These are phyloP conservation scores for Naganishia vaughanmartiniae DNA, from an alignment of 768 basidiomycete species.

Conservation along the genomic window DNA sequence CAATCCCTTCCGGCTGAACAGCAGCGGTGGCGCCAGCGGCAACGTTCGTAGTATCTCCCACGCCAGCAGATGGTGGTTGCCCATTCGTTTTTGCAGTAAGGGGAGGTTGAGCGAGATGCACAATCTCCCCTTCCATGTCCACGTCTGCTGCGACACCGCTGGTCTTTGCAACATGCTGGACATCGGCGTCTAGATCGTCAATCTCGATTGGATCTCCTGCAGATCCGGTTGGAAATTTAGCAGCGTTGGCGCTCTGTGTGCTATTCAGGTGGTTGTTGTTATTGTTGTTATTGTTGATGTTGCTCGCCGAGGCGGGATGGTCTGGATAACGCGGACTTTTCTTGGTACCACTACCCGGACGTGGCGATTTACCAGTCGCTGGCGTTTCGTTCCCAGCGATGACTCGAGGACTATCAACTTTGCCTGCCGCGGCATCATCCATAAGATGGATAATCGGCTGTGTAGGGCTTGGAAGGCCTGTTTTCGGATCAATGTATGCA, in stretches of 20 bases:
- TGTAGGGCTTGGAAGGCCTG: conserved; percentile 18
- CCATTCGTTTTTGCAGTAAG: background rate
- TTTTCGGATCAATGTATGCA: conserved; percentile 2
- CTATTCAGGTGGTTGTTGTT: background rate
- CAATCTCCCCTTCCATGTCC: background rate
- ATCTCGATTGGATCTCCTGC: conserved; percentile 22
- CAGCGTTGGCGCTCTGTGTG: background rate
- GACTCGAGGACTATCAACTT: background rate
- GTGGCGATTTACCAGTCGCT: background rate
- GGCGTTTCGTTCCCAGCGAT: background rate
- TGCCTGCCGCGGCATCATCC: background rate
- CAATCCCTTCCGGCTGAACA: conserved; percentile 17
- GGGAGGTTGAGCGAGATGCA: background rate
- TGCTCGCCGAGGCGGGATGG: background rate
- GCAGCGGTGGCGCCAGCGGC: background rate
- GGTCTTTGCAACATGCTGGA: background rate
- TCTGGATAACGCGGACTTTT: background rate
- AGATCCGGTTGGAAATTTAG: conserved; percentile 11
- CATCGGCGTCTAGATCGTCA: conserved; percentile 8
- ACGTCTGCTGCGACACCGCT: background rate
- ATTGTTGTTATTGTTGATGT: background rate
- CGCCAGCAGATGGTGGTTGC: no score
- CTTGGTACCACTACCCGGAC: background rate
- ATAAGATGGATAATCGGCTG: conserved; percentile 4
- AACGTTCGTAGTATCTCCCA: no score